Evolutionary conservation across 2,329 filamentous ascomycete genomes (phyloP).

Genomic region (Cordyceps fumosorosea): DNA sequence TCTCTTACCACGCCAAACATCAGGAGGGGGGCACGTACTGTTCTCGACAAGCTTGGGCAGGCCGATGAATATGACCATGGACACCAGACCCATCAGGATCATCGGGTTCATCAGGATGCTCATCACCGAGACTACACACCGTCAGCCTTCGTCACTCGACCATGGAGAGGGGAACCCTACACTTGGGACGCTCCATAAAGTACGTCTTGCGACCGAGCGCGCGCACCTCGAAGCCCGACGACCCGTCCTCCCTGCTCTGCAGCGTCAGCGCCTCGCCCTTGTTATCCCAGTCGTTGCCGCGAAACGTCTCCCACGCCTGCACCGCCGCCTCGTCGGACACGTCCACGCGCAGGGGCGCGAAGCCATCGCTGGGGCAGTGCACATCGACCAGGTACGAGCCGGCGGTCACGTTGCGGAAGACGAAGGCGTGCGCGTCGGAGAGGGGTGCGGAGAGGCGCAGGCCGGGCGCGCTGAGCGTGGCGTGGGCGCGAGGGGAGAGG

Average conservation of each 20-base stretch:
- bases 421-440: slow-evolving; percentile 62
- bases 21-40: slow-evolving; percentile 53
- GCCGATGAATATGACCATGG: slow-evolving; percentile 76
- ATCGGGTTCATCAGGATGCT: slow-evolving; percentile 88
- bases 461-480: slow-evolving; percentile 41
- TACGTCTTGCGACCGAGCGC: slow-evolving; percentile 62
- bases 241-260: slow-evolving; percentile 28
- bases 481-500: slow-evolving; percentile 40
- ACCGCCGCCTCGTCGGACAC: slow-evolving; percentile 43
- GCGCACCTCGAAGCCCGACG: slow-evolving; percentile 52
- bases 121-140: slow-evolving; percentile 61
- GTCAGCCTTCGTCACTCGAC: not conserved
- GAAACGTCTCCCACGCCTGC: slow-evolving; percentile 74
- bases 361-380: slow-evolving; percentile 66
- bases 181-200: slow-evolving; percentile 68
- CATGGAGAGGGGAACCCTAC: slow-evolving; percentile 42
- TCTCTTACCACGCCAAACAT: not conserved
- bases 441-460: slow-evolving; percentile 50
- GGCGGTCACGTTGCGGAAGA: slow-evolving; percentile 63
- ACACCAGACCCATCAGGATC: slow-evolving; percentile 85
- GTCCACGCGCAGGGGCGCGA: slow-evolving; percentile 76
- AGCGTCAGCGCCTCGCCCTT: slow-evolving; percentile 57
- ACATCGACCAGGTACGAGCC: slow-evolving; percentile 80
- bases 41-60: slow-evolving; percentile 96
- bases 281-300: slow-evolving; percentile 86